phyloP scores from a whole-genome alignment of 257 asterid genomes.

The Salvia miltiorrhiza region DNA sequence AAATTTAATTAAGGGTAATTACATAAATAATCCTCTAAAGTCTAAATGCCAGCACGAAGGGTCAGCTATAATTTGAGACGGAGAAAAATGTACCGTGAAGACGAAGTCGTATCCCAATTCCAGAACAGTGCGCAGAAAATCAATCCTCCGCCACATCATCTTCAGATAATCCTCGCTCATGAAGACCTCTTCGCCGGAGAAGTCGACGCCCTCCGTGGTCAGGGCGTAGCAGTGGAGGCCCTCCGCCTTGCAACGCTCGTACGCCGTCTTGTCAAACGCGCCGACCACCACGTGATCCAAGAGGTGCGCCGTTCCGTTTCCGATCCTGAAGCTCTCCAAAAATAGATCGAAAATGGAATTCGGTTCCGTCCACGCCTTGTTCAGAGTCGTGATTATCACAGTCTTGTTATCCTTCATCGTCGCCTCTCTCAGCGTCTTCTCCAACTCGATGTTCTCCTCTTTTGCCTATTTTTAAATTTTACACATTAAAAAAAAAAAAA shows the following conservation, averaged over 20 bases:
- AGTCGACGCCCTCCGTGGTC: conserved; percentile 42
- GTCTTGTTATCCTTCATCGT: conserved; percentile 44
- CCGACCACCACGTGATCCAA: conserved; percentile 47
- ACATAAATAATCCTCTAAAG: too few species aligned
- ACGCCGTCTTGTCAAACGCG: conserved; percentile 51
- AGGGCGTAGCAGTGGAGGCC: conserved; percentile 45
- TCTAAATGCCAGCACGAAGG: too few species aligned
- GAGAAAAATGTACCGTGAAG: conserved; percentile 42
- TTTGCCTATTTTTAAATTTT: conserved; percentile 22
- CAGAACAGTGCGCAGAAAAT: conserved; percentile 44
- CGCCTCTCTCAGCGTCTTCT: conserved; percentile 34
- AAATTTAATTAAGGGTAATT: too few species aligned
- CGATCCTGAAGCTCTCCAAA: conserved; percentile 55
- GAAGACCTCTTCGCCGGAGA: conserved; percentile 49
- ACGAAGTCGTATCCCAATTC: conserved; percentile 47
- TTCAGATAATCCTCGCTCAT: conserved; percentile 50
- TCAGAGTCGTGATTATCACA: conserved; percentile 60
- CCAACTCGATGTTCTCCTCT: conserved; percentile 22
- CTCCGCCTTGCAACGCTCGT: conserved; percentile 37
- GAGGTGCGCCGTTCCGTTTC: conserved; percentile 44
- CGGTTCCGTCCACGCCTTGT: conserved; percentile 60
- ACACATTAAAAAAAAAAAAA: too few species aligned
- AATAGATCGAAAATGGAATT: conserved; percentile 56
- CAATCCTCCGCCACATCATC: conserved; percentile 65
- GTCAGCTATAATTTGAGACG: not conserved